Base-by-base conservation (phyloP, 208 protist genomes). In the Trypanosoma melophagium region DNA sequence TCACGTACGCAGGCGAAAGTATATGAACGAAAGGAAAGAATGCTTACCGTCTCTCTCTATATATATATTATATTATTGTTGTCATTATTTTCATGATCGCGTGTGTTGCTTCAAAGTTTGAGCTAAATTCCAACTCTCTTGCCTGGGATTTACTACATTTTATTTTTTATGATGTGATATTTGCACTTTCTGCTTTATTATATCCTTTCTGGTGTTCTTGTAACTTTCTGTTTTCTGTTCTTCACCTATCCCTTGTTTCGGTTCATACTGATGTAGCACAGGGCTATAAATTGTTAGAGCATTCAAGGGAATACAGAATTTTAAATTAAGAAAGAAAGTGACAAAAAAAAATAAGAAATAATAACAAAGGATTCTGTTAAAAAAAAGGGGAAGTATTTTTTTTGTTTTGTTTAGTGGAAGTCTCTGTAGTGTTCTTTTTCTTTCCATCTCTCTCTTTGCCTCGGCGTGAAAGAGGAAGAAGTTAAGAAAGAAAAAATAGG, bases 241-340 rank as follows among this genome's bases (percentile, higher is more conserved):
- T 14, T 73, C 5, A 5, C 28, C 5, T 35, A 35, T 35, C 3
- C 28, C 5, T 35, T 35, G 3, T 35, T 35, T 35, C 5, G 28
- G 28, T 35, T 35, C 28, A 35, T 35, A 5, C 4, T 14, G 14
- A n/a, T 3, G 16, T 16, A 45, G 16, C 51, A 4, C 8, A 31
- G 3, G 4, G 17, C 51, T 14, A n/a, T 47, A 22, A 22, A 38
- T 22, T 79, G 54, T 76, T 71, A 62, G 69, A 79, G 21, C n/a
- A 7, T 52, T 64, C 51, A 17, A 21, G 3, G 28, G 28, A 35
- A 35, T 35, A 35, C 1, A 35, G 28, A 5, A 35, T 35, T 35
- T 35, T 35, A 35, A 7, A 35, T 35, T 35, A 5, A 35, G 28
- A 35, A 35, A 35, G 5, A 1, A 35, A 35, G 5, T 35, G 5